Evolutionary conservation across 129 eudicot genomes (phyloP), one percentile per base, ranked within the genome.

Genomic region (Solidago caesia): DNA sequence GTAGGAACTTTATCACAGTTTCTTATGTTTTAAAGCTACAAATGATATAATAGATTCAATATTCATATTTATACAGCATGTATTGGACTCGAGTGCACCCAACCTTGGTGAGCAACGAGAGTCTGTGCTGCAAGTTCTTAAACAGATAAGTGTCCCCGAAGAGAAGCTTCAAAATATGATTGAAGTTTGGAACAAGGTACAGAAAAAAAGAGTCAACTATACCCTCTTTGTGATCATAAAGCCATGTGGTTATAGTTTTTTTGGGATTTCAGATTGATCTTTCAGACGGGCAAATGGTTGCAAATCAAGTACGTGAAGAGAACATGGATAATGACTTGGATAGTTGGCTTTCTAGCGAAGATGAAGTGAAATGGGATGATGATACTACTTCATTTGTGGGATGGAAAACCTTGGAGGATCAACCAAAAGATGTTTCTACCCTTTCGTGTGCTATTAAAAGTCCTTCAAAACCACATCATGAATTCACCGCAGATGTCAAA

Each of bases 161-260:
- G 87, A 89, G 60, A 95, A 95, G 84, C 92, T 91, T 75, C 75
- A 82, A 26, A 89, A 85, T 71, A 95, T 95, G 97, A 84, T 95
- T 69, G 99, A 95, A 78, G 99, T 95, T 80, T 91, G 96, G 97
- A 95, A 95, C 82, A 95, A 95, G 99, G 99, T 95, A 33, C 39
- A 33, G 3, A 33, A 33, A 33, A 33, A 62, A 15, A 43, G 44
- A 25, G 44, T 44, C 77, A 12, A 25, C 72, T 45, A 26, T 25
- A 4, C 75, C 58, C 44, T n/a, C 69, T 27, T 8, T 48, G 61
- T 33, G 5, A 21, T 11, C 48, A 27, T 68, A 16, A 67, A 45
- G 0, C 44, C 80, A 14, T 8, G 29, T 65, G 39, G 33, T 65
- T 15, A 43, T 4, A 65, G 1, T 57, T 77, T 7, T 59, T 60